Conservation (phyloP, 1,139 yeast genomes). For the Debaryomyces sp. region DNA sequence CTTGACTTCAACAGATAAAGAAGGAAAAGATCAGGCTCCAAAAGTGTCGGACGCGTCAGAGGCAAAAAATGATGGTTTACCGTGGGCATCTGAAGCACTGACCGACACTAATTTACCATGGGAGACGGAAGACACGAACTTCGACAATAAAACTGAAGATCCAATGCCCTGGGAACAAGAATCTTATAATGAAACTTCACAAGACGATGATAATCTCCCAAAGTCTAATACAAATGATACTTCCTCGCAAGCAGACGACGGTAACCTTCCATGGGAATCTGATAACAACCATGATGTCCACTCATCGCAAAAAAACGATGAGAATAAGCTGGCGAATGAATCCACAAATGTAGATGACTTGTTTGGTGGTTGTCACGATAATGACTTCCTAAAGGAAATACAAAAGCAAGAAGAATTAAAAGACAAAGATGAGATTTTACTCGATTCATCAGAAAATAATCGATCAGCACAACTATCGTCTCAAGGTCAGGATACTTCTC, state of each 20-base stretch:
- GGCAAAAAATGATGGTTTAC: not conserved
- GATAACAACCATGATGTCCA: not conserved
- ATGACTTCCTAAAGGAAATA: slow-evolving; percentile 17
- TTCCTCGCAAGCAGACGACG: not conserved
- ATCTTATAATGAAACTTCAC: not conserved
- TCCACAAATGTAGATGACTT: slow-evolving; percentile 15
- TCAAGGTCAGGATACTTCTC: not conserved
- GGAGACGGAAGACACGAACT: slow-evolving; percentile 2
- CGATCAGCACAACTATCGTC: not conserved
- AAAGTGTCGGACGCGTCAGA: not conserved
- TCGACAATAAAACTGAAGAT: not conserved
- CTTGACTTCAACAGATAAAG: slow-evolving; percentile 6
- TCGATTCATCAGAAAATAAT: slow-evolving; percentile 1
- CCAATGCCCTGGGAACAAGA: slow-evolving; percentile 12
- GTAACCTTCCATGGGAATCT: slow-evolving; percentile 14
- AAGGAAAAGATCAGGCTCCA: not conserved
- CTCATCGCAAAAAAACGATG: not conserved
- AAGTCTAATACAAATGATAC: not conserved
- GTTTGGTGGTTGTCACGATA: slow-evolving; percentile 18
- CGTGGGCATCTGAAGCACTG: not conserved
- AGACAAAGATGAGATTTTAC: not conserved
- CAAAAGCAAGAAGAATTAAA: not conserved
- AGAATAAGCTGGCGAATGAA: not conserved
- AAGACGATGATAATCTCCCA: slow-evolving; percentile 1
- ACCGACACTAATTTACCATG: not conserved